Percentiles rank a stretch among this genome's conserved stretches.
These are phyloP conservation scores for Aspergillus affinis DNA, from an alignment of 495 filamentous ascomycete species.

Conservation along the genomic window DNA sequence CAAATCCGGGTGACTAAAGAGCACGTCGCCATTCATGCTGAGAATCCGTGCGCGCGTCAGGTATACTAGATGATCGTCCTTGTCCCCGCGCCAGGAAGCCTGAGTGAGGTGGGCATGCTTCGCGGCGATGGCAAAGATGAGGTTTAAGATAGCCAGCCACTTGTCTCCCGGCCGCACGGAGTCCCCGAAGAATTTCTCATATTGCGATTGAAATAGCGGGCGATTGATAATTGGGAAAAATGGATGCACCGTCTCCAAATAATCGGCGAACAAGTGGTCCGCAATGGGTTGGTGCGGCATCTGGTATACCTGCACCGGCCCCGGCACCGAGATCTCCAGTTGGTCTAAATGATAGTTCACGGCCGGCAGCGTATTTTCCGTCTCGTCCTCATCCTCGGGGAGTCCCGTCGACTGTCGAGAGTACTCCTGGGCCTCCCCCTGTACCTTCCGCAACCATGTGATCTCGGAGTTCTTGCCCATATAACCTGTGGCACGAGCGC, in stretches of 20 bases:
- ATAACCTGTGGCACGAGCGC: conserved; percentile 51
- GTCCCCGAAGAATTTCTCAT: conserved; percentile 28
- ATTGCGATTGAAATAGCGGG: conserved; percentile 36
- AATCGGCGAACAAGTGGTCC: conserved; percentile 51
- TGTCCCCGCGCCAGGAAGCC: conserved; percentile 36
- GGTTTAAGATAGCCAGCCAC: conserved; percentile 60
- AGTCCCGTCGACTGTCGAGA: neutral
- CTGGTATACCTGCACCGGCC: conserved; percentile 47
- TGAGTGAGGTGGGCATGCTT: conserved; percentile 49
- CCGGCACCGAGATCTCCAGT: conserved; percentile 39
- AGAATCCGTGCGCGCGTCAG: conserved; percentile 6
- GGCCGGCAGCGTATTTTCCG: conserved; percentile 1
- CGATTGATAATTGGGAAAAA: conserved; percentile 59
- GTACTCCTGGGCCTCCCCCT: conserved; percentile 17
- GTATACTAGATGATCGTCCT: conserved; percentile 12
- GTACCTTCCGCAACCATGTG: conserved; percentile 54
- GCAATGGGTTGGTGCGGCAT: conserved; percentile 50
- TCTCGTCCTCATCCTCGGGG: neutral
- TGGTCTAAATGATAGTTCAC: conserved; percentile 58
- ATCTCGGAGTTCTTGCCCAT: conserved; percentile 62
- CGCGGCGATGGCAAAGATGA: conserved; percentile 61
- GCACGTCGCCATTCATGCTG: conserved; percentile 26
- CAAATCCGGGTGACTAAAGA: conserved; percentile 46
- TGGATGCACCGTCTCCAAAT: conserved; percentile 53
- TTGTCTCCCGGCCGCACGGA: conserved; percentile 30